Base-by-base conservation (phyloP, 257 asterid genomes). In the Penstemon davidsonii region DNA sequence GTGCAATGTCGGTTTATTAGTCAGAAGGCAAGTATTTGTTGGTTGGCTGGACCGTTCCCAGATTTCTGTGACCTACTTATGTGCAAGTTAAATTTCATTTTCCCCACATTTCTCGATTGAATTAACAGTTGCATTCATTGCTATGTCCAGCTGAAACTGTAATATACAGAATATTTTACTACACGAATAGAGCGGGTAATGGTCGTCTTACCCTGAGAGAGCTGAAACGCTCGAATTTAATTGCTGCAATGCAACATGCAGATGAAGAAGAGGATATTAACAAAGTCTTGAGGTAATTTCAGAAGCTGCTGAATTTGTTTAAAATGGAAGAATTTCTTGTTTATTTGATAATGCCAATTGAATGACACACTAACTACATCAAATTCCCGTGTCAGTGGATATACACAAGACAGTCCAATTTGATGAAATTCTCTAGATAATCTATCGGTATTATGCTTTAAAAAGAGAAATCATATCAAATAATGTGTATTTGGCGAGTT, bases 181-280 rank as follows among this genome's bases (percentile, higher is more conserved):
- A 94, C 75, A 96, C 87, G 80, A 94, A 94, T 84, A 88, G 99
- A 87, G 67, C 85, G 83, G 87, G 95, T 80, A 91, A 94, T 79
- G 91, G 96, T 59, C 96, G 81, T 64, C 93, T 94, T 78, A 87
- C 96, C 60, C 96, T 94, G 75, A 87, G 84, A 82, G 99, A 91
- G 91, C 90, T 94, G 75, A 94, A 85, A 81, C 93, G 85, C 71
- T 89, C 97, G 8, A 86, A 94, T 81, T 88, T 94, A 77, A 79
- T 91, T 74, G 77, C 87, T 75, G 96, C 96, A 60, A 91, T 94
- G 99, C 97, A 88, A 82, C 96, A 94, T 81, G 99, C 95, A 50
- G 99, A 94, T 77, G 99, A 94, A 76, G 99, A 94, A 82, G 99
- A 94, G 81, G 99, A 94, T 79, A 91, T 94, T 63, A 94, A 94